Percentiles rank a stretch among this genome's conserved stretches.
Evolutionary conservation across 2,329 filamentous ascomycete species (phyloP).

Genomic region (Talaromyces verruculosus): DNA sequence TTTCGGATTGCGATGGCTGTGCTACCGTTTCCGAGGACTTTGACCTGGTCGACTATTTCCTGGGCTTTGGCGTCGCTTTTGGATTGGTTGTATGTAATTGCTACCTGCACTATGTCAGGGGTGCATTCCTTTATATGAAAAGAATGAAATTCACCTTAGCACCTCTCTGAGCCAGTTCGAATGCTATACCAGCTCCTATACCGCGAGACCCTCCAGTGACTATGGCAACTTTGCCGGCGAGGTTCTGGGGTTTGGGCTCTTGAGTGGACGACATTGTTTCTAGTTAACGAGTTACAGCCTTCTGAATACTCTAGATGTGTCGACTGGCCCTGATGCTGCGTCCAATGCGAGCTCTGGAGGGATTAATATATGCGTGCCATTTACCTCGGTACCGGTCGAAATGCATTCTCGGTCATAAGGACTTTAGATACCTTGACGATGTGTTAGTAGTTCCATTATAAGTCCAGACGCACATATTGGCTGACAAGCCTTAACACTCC

Average conservation of each 20-base stretch:
- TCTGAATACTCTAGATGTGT: background rate
- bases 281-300: background rate
- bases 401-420: background rate
- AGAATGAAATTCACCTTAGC: slow-evolving; percentile 30
- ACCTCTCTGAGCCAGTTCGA: slow-evolving; percentile 50
- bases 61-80: slow-evolving; percentile 35
- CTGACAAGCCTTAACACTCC: too few relatives aligned
- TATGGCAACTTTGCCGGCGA: slow-evolving; percentile 43
- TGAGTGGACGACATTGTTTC: background rate
- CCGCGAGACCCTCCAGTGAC: slow-evolving; percentile 53
- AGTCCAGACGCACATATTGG: background rate
- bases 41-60: slow-evolving; percentile 27
- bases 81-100: slow-evolving; percentile 46
- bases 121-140: background rate
- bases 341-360: background rate
- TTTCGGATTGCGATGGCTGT: slow-evolving; percentile 6
- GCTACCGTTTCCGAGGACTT: background rate
- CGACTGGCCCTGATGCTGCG: background rate
- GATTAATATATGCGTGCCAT: background rate
- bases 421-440: background rate
- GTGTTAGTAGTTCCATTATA: background rate
- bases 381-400: background rate
- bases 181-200: slow-evolving; percentile 51
- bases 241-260: background rate
- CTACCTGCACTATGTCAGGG: slow-evolving; percentile 32